Evolutionary conservation across 345 rosid species (phyloP).

Genomic region (Eucalyptus curtisii): DNA sequence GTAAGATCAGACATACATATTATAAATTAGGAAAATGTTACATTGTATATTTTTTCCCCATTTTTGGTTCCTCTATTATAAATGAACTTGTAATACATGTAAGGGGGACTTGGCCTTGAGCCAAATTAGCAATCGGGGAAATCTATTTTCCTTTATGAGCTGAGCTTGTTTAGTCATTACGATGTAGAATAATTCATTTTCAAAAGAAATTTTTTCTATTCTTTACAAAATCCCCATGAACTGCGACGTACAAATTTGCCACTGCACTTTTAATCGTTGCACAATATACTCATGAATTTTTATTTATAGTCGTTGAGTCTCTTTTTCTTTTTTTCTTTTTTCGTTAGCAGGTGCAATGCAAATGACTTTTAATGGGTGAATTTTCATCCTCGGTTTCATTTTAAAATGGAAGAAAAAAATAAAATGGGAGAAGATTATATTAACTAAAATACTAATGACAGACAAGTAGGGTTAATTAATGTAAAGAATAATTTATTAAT

Average conservation of each 20-base stretch:
- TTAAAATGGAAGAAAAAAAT: not conserved
- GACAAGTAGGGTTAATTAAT: not conserved
- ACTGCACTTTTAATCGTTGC: not conserved
- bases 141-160: not conserved
- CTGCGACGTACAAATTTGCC: not conserved
- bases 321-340: too few species aligned
- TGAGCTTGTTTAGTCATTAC: not conserved
- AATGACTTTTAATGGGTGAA: not conserved
- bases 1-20: accelerated
- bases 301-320: too few species aligned
- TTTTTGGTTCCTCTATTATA: too few species aligned
- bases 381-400: not conserved
- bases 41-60: too few species aligned
- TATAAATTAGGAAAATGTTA: too few species aligned
- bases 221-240: not conserved
- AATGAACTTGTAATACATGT: too few species aligned
- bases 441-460: not conserved
- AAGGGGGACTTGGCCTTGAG: not conserved
- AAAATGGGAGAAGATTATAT: not conserved
- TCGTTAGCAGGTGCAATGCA: not conserved
- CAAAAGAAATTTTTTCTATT: not conserved
- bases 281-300: not conserved
- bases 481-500: not conserved
- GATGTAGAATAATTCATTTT: not conserved
- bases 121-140: not conserved